Base-by-base conservation (phyloP, 1,139 yeast genomes). In the Taiozyma sp. region DNA sequence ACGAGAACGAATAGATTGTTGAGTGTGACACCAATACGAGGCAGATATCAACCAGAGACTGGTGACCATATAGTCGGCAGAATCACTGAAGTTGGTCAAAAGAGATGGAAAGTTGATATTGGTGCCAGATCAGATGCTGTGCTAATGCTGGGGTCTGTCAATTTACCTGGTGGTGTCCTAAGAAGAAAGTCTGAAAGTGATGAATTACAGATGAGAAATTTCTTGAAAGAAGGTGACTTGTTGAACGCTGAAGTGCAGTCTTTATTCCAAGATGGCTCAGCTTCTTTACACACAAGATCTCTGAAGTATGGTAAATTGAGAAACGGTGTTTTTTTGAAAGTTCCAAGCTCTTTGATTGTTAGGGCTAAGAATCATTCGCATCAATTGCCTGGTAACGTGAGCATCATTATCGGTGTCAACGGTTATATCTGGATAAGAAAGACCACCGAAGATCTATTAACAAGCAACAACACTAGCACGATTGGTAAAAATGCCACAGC, bases 51-150 rank as follows among this genome's bases (percentile, higher is more conserved):
- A 44, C 97, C 99, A 1, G 98, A 91, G 61, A 91, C 96, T 8
- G 99, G 99, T 54, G 99, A 95, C 66, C 98, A 95, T 68, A 79
- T 95, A 19, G 84, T 95, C 39, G 99, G 99, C 0, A 74, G 99
- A 57, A 87, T 95, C 61, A 87, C 96, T 2, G 99, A 93, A 63
- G 98, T 93, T 7, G 96, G 96, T 0, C 86, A 87, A 60, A 88
- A 87, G 66, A 75, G 98, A 60, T 95, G 99, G 99, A 91, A 87
- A 65, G 98, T 95, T 22, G 97, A 93, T 63, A 90, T 95, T 61
- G 98, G 99, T 16, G 89, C 90, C 23, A 86, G 84, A 61, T 97
- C 90, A 63, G 96, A 91, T 66, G 99, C 97, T 0, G 83, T 89
- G 0, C 73, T 95, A 57, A 86, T 90, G 90, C 76, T 95, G 55